Conservation (phyloP, 768 basidiomycete species). For the Termitomyces sp. region DNA sequence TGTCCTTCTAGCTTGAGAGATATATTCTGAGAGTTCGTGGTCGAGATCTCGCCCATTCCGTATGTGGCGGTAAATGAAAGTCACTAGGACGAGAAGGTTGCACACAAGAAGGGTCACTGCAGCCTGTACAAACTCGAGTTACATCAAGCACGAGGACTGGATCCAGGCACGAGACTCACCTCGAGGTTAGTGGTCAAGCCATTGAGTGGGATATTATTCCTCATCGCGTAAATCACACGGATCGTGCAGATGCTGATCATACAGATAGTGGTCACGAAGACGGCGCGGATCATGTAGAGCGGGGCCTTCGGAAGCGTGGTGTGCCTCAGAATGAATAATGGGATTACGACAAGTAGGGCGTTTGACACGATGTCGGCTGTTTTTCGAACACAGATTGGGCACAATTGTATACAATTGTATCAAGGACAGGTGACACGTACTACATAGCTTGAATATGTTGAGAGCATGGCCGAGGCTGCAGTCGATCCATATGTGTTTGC, state of each 20-base stretch:
- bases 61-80: constrained; percentile 13
- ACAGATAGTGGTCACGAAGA: constrained; percentile 14
- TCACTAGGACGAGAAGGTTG: constrained; percentile 15
- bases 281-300: constrained; percentile 11
- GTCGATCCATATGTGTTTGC: constrained; percentile 6
- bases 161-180: constrained; percentile 6
- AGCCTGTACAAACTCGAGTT: constrained; percentile 2
- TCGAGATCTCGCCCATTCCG: constrained; percentile 11
- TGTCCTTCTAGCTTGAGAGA: not conserved
- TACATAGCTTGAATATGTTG: constrained; percentile 8
- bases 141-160: not conserved
- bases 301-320: constrained; percentile 6
- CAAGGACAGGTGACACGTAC: constrained; percentile 3
- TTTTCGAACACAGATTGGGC: not conserved
- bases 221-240: constrained; percentile 10
- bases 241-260: constrained; percentile 10
- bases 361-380: constrained; percentile 13
- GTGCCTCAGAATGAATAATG: constrained; percentile 9
- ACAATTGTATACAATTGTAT: not conserved
- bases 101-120: constrained; percentile 15
- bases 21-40: constrained; percentile 3
- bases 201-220: constrained; percentile 2
- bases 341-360: constrained; percentile 3
- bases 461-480: constrained; percentile 8
- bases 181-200: constrained; percentile 14